Conservation (phyloP, 2,329 filamentous ascomycete genomes). For the Byssoonygena ceratinophila region DNA sequence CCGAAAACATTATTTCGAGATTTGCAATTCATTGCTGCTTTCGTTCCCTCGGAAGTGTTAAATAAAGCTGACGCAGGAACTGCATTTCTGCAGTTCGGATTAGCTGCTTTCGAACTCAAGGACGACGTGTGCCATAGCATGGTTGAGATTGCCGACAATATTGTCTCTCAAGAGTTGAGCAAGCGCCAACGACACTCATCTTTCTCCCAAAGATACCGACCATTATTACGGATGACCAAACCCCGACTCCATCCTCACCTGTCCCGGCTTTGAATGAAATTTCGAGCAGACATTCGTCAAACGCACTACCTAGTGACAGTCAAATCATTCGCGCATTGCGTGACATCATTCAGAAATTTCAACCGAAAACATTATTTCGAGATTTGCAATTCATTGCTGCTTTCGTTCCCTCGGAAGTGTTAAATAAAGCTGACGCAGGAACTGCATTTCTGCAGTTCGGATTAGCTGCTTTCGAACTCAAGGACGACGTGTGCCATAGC, state of each 20-base stretch:
- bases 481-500: constrained; percentile 74
- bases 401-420: constrained; percentile 47
- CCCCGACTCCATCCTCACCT: constrained; percentile 14
- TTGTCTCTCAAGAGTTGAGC: constrained; percentile 48
- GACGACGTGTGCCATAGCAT: constrained; percentile 76
- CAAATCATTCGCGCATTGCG: constrained; percentile 56
- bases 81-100: constrained; percentile 80
- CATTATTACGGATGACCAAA: constrained; percentile 8
- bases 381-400: constrained; percentile 63
- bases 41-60: constrained; percentile 47
- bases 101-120: constrained; percentile 81
- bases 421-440: constrained; percentile 49
- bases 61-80: constrained; percentile 54
- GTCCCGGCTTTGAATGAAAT: constrained; percentile 18
- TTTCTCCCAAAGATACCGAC: too few relatives aligned
- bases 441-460: constrained; percentile 88
- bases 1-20: constrained; percentile 74
- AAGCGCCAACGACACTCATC: constrained; percentile 26
- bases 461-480: constrained; percentile 75
- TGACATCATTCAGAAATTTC: constrained; percentile 56
- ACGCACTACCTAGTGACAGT: constrained; percentile 49
- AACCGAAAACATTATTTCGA: constrained; percentile 71
- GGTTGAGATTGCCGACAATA: constrained; percentile 62
- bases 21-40: constrained; percentile 58
- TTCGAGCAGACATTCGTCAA: constrained; percentile 29